phyloP scores from a whole-genome alignment of 306 rosid genomes.

The Aeschynomene evenia region DNA sequence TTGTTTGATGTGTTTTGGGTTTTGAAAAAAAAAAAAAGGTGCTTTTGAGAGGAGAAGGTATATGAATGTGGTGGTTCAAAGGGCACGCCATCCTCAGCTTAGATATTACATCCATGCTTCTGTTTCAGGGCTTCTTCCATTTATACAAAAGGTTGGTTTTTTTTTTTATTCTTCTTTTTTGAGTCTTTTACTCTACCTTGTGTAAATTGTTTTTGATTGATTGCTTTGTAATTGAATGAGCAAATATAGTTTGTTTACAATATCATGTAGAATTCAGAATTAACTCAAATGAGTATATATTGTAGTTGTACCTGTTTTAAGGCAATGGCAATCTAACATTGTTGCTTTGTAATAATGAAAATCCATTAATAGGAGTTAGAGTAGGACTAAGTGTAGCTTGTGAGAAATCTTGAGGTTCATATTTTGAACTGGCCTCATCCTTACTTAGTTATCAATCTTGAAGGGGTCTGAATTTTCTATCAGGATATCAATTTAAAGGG shows the following conservation, averaged over 20 bases:
- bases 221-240: conserved; percentile 23
- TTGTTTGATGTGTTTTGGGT: not conserved
- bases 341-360: not conserved
- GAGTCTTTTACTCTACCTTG: not conserved
- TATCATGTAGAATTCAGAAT: conserved; percentile 5
- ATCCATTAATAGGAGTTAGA: not conserved
- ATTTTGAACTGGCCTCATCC: not conserved
- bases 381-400: conserved; percentile 2
- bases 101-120: conserved; percentile 76
- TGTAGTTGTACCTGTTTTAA: conserved; percentile 1
- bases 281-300: not conserved
- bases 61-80: conserved; percentile 82
- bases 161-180: not conserved
- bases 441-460: not conserved
- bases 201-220: conserved; percentile 3
- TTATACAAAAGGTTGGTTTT: conserved; percentile 61
- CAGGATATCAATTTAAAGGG: not conserved
- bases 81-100: conserved; percentile 81
- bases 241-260: conserved; percentile 7
- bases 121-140: conserved; percentile 72
- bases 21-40: conserved; percentile 52
- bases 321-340: not conserved
- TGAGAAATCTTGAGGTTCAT: not conserved
- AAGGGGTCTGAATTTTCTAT: not conserved
- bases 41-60: conserved; percentile 88